A percentile compares a stretch with the other conserved stretches of the same genome.
Evolutionary conservation across 2,329 filamentous ascomycete genomes (phyloP).

Genomic region (Neurospora sp.): DNA sequence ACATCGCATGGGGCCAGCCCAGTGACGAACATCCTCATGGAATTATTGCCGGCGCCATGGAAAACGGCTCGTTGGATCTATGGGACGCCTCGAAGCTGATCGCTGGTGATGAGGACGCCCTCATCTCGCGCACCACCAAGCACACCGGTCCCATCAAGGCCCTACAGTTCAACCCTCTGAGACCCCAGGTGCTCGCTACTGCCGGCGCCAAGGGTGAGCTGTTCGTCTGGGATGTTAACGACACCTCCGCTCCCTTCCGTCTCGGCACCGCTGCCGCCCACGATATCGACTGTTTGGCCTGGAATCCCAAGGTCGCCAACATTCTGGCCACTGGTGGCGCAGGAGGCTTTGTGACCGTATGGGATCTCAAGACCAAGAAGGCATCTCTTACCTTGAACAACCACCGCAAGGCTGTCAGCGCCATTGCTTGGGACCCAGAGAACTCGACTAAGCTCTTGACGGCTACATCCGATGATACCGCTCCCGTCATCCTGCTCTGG

Average conservation of each 20-base stretch:
- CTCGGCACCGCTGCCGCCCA: slow-evolving; percentile 83
- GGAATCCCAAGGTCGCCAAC: slow-evolving; percentile 97
- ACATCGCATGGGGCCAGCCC: slow-evolving; percentile 86
- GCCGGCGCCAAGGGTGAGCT: slow-evolving; percentile 93
- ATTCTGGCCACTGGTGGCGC: slow-evolving; percentile 91
- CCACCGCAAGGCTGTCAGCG: slow-evolving; percentile 86
- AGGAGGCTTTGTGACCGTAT: slow-evolving; percentile 93
- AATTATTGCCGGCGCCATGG: slow-evolving; percentile 88
- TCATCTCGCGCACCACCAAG: slow-evolving; percentile 78
- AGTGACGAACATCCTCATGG: slow-evolving; percentile 71
- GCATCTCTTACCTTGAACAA: slow-evolving; percentile 94
- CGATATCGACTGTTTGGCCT: slow-evolving; percentile 92
- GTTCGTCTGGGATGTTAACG: slow-evolving; percentile 90
- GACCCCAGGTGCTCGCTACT: slow-evolving; percentile 83
- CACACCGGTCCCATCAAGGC: slow-evolving; percentile 90
- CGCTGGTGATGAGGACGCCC: slow-evolving; percentile 54
- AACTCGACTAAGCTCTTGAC: slow-evolving; percentile 92
- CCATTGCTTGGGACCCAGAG: slow-evolving; percentile 94
- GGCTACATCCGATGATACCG: slow-evolving; percentile 79
- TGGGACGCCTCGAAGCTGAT: slow-evolving; percentile 76
- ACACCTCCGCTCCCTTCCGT: slow-evolving; percentile 78
- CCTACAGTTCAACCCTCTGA: slow-evolving; percentile 90
- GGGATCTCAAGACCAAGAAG: slow-evolving; percentile 97
- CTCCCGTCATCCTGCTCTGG: slow-evolving; percentile 85
- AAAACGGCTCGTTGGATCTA: slow-evolving; percentile 85